Percentiles rank a stretch among this genome's conserved stretches.
Conservation (phyloP, 75 land plant species). For the Ceratopteris richardii region DNA sequence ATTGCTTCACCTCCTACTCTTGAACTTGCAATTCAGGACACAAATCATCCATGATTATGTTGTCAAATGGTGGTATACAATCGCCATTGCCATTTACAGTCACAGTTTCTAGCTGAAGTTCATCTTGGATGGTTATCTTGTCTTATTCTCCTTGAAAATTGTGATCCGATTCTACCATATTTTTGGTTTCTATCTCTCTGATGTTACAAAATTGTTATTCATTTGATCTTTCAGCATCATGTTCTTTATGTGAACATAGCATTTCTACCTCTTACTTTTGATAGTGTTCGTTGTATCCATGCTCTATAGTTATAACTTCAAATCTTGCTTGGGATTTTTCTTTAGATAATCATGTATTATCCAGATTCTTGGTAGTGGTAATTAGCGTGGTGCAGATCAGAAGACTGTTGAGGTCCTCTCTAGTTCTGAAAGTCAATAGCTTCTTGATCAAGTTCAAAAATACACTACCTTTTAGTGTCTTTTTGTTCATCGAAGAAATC, state of each 20-base stretch:
- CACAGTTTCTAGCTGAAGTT: background rate
- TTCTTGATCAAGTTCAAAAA: no score
- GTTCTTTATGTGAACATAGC: background rate
- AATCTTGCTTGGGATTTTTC: slow-evolving; percentile 48
- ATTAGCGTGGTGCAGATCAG: slow-evolving; percentile 53
- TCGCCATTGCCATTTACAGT: background rate
- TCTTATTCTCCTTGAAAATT: slow-evolving; percentile 5
- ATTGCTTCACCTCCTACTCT: slow-evolving; percentile 9
- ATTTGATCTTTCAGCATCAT: background rate
- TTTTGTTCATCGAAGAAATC: no score
- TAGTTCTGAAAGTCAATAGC: no score
- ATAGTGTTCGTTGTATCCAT: slow-evolving; percentile 3
- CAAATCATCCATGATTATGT: slow-evolving; percentile 16
- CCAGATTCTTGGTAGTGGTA: slow-evolving; percentile 10
- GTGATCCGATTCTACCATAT: background rate
- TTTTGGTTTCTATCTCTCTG: background rate
- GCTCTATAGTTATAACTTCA: slow-evolving; percentile 14
- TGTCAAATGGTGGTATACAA: slow-evolving; percentile 4
- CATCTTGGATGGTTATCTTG: slow-evolving; percentile 3
- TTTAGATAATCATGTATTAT: slow-evolving; percentile 49
- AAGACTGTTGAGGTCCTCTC: slow-evolving; percentile 65
- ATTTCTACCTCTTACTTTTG: background rate
- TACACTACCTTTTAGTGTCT: no score
- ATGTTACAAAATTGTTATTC: background rate
- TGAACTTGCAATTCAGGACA: slow-evolving; percentile 21